Base-by-base conservation (phyloP, 106 monocot genomes). In the Chionographis japonica region DNA sequence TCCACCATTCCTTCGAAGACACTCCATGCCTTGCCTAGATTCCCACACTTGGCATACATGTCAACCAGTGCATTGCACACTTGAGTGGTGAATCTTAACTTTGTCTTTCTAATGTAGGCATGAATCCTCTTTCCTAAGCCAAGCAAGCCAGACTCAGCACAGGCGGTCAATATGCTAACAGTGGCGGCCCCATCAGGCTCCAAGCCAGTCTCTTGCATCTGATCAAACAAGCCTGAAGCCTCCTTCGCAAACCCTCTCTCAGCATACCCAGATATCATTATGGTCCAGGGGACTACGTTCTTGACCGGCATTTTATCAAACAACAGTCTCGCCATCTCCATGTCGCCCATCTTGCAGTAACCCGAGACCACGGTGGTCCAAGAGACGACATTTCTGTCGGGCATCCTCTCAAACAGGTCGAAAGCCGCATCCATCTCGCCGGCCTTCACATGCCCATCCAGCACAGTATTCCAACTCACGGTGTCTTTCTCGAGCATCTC, bases 11-110 rank as follows among this genome's bases (percentile, higher is more conserved):
- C 78, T 9, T 81, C 56, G 40, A 94, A 94, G 42, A 90, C 60
- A 4, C 15, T 61, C 68, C 74, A 82, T 36, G 94, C 86, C 56
- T 68, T 72, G 59, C 78, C 58, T 16, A 88, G 57, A 50, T 74
- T 67, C 11, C 90, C 94, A 56, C 94, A 94, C 67, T 94, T 94
- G 8, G 85, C 68, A 9, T 88, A 94, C 90, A 94, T 87, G 66
- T 88, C 87, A 6, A 94, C 57, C 40, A 90, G 58, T 2, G 94
- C 77, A 80, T 94, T 94, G 83, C 73, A 81, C 38, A 90, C 85
- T 61, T 67, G 79, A 41, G 74, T 71, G 10, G 60, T 68, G 13
- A 75, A 52, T 18, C 50, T 80, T 3, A 79, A 12, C 37, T 75
- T 79, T 12, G 54, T 77, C 42, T 52, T 72, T 11, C 36, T 43